Base-by-base conservation (phyloP, 2,329 filamentous ascomycete species). In the Scleromitrula shiraiana region DNA sequence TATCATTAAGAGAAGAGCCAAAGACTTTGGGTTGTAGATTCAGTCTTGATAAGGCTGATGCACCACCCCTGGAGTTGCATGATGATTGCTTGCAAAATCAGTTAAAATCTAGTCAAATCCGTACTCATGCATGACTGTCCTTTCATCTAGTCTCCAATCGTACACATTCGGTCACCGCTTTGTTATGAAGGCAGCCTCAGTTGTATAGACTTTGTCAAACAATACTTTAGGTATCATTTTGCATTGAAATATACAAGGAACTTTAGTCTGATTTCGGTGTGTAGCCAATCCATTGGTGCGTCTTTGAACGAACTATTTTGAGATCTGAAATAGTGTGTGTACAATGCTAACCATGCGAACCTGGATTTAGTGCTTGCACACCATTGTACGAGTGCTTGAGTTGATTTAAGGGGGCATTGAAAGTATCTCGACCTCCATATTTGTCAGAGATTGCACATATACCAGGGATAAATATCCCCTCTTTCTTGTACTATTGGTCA, bases 61-160 rank as follows among this genome's bases (percentile, higher is more conserved):
- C 12, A 35, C 30, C 5, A 47, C 19, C 44, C 44, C 37, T 47
- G 44, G 9, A n/a, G 14, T 33, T 41, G 44, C 44, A 47, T 47
- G 29, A 47, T 47, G 29, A 27, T 20, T 19, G 15, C 23, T 26
- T 17, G 29, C 27, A 33, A 17, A 41, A 23, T 7, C 19, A 12
- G 23, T 7, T 15, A 32, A 24, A 22, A 15, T 39, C 30, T 23
- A 26, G 37, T 14, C 23, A 24, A 4, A 38, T 20, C 43, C 10
- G 15, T 27, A 26, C 36, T 24, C 32, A 15, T 35, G 44, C 20
- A 46, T 46, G 20, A 24, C 17, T 32, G 40, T 1, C 27, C 26
- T 19, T 30, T 32, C 36, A 4, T 22, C 8, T 20, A 4, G 8
- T 41, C 17, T 26, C 30, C 37, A n/a, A 20, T 4, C 8, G 3